Conservation (phyloP, 2,329 filamentous ascomycete species). For the Penicillium concentricum region DNA sequence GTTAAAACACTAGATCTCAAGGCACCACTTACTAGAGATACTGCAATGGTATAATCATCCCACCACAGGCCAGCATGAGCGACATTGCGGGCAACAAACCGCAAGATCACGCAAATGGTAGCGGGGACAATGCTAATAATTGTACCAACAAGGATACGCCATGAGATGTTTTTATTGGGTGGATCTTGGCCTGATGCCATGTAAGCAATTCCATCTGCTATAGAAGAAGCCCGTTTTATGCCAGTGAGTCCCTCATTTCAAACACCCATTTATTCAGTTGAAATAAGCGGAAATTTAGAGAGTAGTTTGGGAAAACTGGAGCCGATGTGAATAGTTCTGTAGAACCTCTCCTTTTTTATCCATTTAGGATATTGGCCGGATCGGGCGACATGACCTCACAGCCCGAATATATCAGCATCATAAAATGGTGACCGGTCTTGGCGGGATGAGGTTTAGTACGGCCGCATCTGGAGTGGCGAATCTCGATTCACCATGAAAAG, state of each 20-base stretch:
- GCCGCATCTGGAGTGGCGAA: too few relatives aligned
- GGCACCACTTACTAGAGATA: constrained; percentile 19
- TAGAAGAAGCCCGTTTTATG: not conserved
- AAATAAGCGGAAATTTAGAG: not conserved
- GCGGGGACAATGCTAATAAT: constrained; percentile 26
- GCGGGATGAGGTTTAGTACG: not conserved
- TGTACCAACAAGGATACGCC: constrained; percentile 25
- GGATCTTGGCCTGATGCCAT: constrained; percentile 14
- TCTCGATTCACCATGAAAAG: too few relatives aligned
- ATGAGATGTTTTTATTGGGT: constrained; percentile 16
- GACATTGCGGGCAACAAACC: constrained; percentile 22
- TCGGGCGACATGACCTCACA: not conserved
- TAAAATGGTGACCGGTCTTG: not conserved
- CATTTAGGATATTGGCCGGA: not conserved
- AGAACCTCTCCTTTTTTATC: not conserved
- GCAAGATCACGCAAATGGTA: constrained; percentile 22
- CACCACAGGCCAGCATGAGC: constrained; percentile 27
- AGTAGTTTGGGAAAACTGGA: not conserved
- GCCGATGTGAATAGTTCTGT: not conserved
- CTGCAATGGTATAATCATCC: constrained; percentile 31
- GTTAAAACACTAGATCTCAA: not conserved
- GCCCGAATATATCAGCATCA: not conserved
- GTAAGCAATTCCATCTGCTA: not conserved
- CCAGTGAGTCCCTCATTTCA: not conserved
- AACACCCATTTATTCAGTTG: not conserved